These are phyloP conservation scores for Curvularia verruculosa DNA, from an alignment of 2,329 filamentous ascomycete genomes.

Conservation along the genomic window DNA sequence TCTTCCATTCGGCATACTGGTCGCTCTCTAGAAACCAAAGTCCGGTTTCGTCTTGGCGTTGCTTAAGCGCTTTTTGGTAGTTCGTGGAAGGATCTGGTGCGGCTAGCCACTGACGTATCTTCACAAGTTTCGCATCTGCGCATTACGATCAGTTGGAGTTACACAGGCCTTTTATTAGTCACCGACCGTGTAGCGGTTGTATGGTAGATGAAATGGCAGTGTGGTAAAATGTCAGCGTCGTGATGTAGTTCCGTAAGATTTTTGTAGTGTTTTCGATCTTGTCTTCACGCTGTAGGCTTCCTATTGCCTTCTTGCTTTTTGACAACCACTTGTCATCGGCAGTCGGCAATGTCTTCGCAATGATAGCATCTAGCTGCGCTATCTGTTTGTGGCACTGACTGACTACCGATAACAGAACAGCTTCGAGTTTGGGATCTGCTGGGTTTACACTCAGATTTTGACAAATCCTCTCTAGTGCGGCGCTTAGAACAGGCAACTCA, in stretches of 20 bases:
- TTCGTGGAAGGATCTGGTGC: constrained; percentile 48
- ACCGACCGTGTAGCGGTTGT: background rate
- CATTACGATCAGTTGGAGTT: background rate
- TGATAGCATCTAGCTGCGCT: background rate
- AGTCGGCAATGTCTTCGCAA: background rate
- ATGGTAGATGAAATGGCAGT: background rate
- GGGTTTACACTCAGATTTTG: background rate
- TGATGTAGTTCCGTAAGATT: background rate
- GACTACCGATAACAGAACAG: background rate
- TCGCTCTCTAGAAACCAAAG: constrained; percentile 43
- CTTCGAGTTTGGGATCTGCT: background rate
- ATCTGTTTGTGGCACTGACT: background rate
- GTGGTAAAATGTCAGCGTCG: background rate
- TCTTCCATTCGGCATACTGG: constrained; percentile 43
- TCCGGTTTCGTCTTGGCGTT: constrained; percentile 43
- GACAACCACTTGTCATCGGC: background rate
- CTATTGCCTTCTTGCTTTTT: background rate
- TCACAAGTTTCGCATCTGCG: constrained; percentile 7
- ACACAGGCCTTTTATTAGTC: background rate
- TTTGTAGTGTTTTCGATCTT: background rate
- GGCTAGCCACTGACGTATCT: constrained; percentile 38
- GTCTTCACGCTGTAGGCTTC: background rate
- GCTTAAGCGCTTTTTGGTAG: constrained; percentile 40
- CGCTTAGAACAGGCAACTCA: background rate
- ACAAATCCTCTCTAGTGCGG: background rate